Base-by-base conservation (phyloP, 345 rosid species). In the Dimocarpus longan region DNA sequence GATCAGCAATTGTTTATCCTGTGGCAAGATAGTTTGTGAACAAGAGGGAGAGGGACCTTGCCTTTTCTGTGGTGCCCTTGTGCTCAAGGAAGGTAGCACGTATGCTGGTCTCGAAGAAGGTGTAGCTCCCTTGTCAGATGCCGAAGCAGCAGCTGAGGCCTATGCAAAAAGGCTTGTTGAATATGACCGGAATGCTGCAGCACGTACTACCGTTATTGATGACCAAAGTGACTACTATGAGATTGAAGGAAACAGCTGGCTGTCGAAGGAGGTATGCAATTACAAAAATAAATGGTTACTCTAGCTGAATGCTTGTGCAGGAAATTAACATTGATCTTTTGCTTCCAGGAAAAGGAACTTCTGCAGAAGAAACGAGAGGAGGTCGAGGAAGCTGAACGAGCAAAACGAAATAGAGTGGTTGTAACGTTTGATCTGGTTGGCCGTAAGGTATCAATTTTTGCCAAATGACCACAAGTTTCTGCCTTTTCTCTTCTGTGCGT, bases 21-120 rank as follows among this genome's bases (percentile, higher is more conserved):
- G 99, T 84, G 99, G 99, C 70, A 96, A 94, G 87, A 91, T 96
- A 63, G 97, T 94, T 64, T 96, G 98, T 46, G 98, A 96, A 81
- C 99, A 96, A 87, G 97, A 94, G 83, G 98, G 99, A 66, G 95
- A 96, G 85, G 98, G 99, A 71, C 98, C 95, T 59, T 95, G 98
- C 82, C 85, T 79, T 73, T 94, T 91, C 71, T 96, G 97, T 3
- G 94, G 98, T 76, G 92, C 97, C 28, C 97, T 95, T 73, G 98
- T 93, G 74, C 81, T 95, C 24, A 95, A 82, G 87, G 98, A 95
- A 83, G 93, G 95, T 7, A 94, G 97, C 78, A 85, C 92, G 3
- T 94, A 94, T 74, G 97, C 95, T 22, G 98, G 98, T 72, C 87
- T 94, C 0, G 95, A 95, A 65, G 91, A 74, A 81, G 88, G 87